These are phyloP conservation scores for Tuber borchii DNA, from an alignment of 495 filamentous ascomycete species.

Conservation along the genomic window DNA sequence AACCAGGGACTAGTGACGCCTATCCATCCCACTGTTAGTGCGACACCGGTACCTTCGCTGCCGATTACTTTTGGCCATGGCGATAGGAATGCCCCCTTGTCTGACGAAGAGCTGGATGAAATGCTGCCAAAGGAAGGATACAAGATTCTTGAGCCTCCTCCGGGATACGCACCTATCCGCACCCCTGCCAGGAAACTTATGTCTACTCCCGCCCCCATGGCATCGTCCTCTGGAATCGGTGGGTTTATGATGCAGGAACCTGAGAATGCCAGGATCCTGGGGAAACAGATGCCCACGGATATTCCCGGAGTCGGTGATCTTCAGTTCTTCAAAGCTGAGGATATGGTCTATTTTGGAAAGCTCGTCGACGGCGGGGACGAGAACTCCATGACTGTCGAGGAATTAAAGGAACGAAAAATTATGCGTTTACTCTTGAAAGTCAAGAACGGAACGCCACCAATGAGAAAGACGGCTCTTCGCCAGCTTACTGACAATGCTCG, in stretches of 20 bases:
- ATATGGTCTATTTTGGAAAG: slow-evolving; percentile 99
- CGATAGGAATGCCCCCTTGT: slow-evolving; percentile 68
- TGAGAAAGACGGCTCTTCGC: slow-evolving; percentile 98
- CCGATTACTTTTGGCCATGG: slow-evolving; percentile 69
- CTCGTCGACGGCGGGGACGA: slow-evolving; percentile 93
- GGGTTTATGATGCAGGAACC: slow-evolving; percentile 99
- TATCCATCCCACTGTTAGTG: slow-evolving; percentile 67
- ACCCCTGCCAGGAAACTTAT: slow-evolving; percentile 69
- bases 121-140: slow-evolving; percentile 91
- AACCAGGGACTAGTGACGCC: slow-evolving; percentile 76
- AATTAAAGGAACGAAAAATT: slow-evolving; percentile 96
- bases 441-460: slow-evolving; percentile 98
- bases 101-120: slow-evolving; percentile 88
- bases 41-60: slow-evolving; percentile 49
- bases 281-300: slow-evolving; percentile 89
- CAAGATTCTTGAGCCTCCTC: slow-evolving; percentile 84
- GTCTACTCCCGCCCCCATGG: slow-evolving; percentile 63
- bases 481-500: slow-evolving; percentile 97
- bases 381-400: slow-evolving; percentile 82
- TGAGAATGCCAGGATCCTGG: slow-evolving; percentile 67
- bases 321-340: slow-evolving; percentile 97
- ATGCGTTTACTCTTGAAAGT: slow-evolving; percentile 95
- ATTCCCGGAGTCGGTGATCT: slow-evolving; percentile 96
- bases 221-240: slow-evolving; percentile 57
- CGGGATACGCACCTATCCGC: slow-evolving; percentile 82